A percentile compares a stretch with the other conserved stretches of the same genome.
These are phyloP conservation scores for Globisporangium uncinulatum DNA, from an alignment of 352 stramenopile genomes.

Conservation along the genomic window DNA sequence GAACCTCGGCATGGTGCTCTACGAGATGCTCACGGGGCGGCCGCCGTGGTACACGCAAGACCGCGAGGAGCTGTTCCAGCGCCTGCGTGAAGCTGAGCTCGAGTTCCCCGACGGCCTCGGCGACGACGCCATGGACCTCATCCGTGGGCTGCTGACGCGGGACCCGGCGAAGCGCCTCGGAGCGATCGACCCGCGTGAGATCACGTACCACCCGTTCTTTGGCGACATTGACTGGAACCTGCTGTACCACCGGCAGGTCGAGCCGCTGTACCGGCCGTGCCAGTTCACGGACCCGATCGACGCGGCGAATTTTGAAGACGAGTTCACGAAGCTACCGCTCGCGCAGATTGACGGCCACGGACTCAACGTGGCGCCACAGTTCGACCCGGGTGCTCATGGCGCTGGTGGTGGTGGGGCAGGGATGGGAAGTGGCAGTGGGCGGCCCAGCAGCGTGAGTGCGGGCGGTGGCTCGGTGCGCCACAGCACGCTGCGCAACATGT, in stretches of 20 bases:
- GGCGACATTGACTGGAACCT: slow-evolving; percentile 76
- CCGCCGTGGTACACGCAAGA: slow-evolving; percentile 81
- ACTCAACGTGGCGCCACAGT: slow-evolving; percentile 53
- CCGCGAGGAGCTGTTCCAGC: slow-evolving; percentile 64
- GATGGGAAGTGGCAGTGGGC: slow-evolving; percentile 11
- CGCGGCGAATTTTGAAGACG: slow-evolving; percentile 80
- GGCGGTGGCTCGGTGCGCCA: slow-evolving; percentile 45
- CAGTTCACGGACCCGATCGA: slow-evolving; percentile 82
- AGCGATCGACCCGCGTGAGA: slow-evolving; percentile 64
- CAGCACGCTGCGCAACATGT: slow-evolving; percentile 72
- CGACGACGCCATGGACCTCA: slow-evolving; percentile 67
- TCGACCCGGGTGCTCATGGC: slow-evolving; percentile 6
- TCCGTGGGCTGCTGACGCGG: slow-evolving; percentile 87
- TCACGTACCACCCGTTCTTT: slow-evolving; percentile 84
- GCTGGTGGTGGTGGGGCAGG: slow-evolving; percentile 8
- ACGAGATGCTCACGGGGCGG: slow-evolving; percentile 76
- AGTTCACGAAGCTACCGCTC: slow-evolving; percentile 76
- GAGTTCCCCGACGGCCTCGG: slow-evolving; percentile 70
- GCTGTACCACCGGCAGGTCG: slow-evolving; percentile 68
- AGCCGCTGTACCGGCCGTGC: slow-evolving; percentile 75
- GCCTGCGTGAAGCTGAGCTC: slow-evolving; percentile 57
- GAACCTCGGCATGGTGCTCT: slow-evolving; percentile 81
- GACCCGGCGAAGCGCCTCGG: slow-evolving; percentile 91
- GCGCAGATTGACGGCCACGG: slow-evolving; percentile 62
- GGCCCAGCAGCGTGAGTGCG: slow-evolving; percentile 13